Conservation (phyloP, 139 green algal species). For the Mychonastes homosphaera region DNA sequence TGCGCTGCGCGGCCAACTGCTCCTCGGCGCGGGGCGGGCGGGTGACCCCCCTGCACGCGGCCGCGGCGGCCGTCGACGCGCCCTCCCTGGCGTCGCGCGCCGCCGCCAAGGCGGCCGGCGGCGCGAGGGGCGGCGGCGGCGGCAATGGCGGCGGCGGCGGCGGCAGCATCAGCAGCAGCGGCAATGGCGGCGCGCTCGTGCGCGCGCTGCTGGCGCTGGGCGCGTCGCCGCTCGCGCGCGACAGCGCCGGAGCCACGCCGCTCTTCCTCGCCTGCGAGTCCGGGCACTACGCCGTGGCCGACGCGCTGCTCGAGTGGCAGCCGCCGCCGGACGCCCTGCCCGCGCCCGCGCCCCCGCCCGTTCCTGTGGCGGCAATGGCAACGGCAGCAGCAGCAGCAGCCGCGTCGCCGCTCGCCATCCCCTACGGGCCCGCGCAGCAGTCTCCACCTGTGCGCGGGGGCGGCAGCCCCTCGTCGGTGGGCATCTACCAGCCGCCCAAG, state of each 20-base stretch:
- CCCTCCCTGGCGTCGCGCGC: not conserved
- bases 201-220: conserved; percentile 47
- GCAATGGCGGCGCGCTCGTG: too few species aligned
- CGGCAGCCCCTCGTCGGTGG: too few species aligned
- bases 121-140: not conserved
- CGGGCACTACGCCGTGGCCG: conserved; percentile 26
- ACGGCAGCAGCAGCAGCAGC: too few species aligned
- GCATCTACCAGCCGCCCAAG: too few species aligned
- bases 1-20: conserved; percentile 55
- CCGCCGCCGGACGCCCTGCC: too few species aligned
- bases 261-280: conserved; percentile 56
- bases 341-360: too few species aligned
- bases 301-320: conserved; percentile 43
- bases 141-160: conserved; percentile 35
- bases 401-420: too few species aligned
- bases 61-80: conserved; percentile 33
- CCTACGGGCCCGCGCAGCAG: too few species aligned
- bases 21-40: conserved; percentile 37
- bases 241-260: conserved; percentile 49
- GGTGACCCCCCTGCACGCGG: conserved; percentile 57
- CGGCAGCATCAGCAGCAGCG: conserved; percentile 24
- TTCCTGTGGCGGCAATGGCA: too few species aligned
- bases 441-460: too few species aligned
- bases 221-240: conserved; percentile 30
- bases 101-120: conserved; percentile 17